Base-by-base conservation (phyloP, 139 green algal genomes). In the Micractinium conductrix region DNA sequence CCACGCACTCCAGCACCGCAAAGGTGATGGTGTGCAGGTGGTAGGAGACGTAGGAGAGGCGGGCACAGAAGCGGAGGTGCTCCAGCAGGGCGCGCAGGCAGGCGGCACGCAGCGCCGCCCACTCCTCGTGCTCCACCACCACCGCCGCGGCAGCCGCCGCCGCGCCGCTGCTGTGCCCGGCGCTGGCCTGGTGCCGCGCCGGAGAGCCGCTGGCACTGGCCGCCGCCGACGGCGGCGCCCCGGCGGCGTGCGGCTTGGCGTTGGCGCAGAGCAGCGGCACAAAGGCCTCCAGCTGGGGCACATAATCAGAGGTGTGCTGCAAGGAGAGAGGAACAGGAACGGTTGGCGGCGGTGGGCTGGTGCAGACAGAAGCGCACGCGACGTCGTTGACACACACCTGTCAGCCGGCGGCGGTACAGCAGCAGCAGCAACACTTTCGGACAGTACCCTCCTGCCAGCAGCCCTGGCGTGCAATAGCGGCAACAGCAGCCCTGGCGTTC, bases 281-380 rank as follows among this genome's bases (percentile, higher is more conserved):
- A 58, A 93, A 86, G 1, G 45, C 60, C 48, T 92, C 85, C 38
- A 93, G 55, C 80, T 89, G 72, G 22, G 72, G 50, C 17, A 89
- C 80, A 78, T 89, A 91, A 72, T 93, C 89, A 1, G 84, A 83
- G 24, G 82, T 78, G 28, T 68, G 73, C 89, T 92, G 85, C 44
- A 73, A 28, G 33, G 22, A 28, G 45, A n/a, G 24, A 2, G 28
- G 8, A 7, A n/a, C n/a, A n/a, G n/a, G n/a, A n/a, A n/a, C n/a
- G n/a, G n/a, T n/a, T n/a, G n/a, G n/a, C n/a, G n/a, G n/a, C n/a
- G n/a, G n/a, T n/a, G n/a, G n/a, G n/a, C n/a, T n/a, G n/a, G n/a
- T n/a, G n/a, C n/a, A n/a, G n/a, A n/a, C n/a, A n/a, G n/a, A n/a
- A n/a, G n/a, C n/a, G n/a, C n/a, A n/a, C n/a, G n/a, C n/a, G n/a